These are phyloP conservation scores for Teunomyces tritomae DNA, from an alignment of 805 yeast species.

Conservation along the genomic window DNA sequence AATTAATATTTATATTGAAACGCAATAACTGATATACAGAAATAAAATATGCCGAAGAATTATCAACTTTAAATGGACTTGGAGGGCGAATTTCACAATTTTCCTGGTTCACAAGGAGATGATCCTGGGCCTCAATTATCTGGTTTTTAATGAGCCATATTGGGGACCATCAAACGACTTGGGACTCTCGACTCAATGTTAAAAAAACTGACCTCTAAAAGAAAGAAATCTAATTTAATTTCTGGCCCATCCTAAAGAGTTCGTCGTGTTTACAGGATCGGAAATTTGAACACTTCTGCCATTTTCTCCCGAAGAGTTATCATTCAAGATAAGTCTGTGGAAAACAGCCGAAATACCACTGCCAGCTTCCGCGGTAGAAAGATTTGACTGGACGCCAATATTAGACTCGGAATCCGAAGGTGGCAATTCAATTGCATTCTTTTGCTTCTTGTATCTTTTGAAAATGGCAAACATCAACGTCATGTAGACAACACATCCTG, in stretches of 20 bases:
- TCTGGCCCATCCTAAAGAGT: conserved; percentile 65
- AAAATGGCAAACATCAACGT: conserved; percentile 55
- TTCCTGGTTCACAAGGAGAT: background rate
- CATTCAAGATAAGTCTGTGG: conserved; percentile 18
- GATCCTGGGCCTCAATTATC: conserved; percentile 5
- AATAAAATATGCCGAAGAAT: background rate
- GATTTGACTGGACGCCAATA: conserved; percentile 21
- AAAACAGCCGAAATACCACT: conserved; percentile 28
- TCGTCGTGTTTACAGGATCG: conserved; percentile 66
- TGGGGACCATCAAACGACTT: background rate
- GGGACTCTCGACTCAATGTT: conserved; percentile 2
- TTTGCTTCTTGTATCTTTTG: conserved; percentile 45
- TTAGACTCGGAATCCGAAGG: conserved; percentile 40
- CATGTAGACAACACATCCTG: conserved; percentile 69
- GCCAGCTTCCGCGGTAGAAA: conserved; percentile 14
- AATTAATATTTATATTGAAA: background rate
- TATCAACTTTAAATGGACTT: background rate
- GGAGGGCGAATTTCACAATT: background rate
- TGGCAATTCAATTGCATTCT: conserved; percentile 37
- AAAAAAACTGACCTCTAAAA: background rate
- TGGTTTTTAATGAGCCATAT: background rate
- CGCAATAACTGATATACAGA: background rate
- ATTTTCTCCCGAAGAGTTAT: conserved; percentile 11
- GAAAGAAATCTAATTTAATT: background rate
- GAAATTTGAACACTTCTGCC: conserved; percentile 50